A percentile compares a stretch with the other conserved stretches of the same genome.
Evolutionary conservation across 1,284 basidiomycete species (phyloP).

Genomic region (Paramarasmius palmivorus): DNA sequence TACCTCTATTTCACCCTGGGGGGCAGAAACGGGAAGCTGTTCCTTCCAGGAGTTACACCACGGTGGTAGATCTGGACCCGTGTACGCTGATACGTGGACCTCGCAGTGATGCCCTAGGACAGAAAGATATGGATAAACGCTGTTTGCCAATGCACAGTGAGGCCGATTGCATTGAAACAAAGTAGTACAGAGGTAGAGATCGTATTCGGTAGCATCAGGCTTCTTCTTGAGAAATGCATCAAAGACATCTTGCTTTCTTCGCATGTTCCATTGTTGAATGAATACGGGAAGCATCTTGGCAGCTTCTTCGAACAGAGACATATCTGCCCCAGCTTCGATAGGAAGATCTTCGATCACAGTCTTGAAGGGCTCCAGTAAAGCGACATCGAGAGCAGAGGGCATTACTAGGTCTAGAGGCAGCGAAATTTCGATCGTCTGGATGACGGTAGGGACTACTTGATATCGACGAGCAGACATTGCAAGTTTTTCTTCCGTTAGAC

Average conservation of each 20-base stretch:
- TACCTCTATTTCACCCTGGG: not conserved
- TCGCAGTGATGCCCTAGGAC: not conserved
- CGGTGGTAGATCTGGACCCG: not conserved
- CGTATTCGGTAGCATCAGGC: not conserved
- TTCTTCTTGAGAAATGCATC: not conserved
- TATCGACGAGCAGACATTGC: not conserved
- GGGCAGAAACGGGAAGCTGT: not conserved
- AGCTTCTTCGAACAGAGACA: not conserved
- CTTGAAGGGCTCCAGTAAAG: not conserved
- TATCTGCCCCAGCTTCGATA: not conserved
- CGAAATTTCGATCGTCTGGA: not conserved
- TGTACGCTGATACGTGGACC: too few relatives aligned
- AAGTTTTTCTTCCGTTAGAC: not conserved
- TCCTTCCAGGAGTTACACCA: not conserved
- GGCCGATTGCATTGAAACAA: not conserved
- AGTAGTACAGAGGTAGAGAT: not conserved
- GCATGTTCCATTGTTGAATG: not conserved
- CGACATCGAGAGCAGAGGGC: not conserved
- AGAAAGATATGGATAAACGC: not conserved
- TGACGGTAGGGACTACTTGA: not conserved
- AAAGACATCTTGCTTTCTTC: not conserved
- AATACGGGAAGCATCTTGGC: not conserved
- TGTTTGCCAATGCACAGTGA: not conserved
- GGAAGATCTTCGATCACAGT: not conserved
- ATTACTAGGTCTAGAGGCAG: not conserved